phyloP scores from a whole-genome alignment of 1,139 yeast species.

The Debaryomyces sp. region DNA sequence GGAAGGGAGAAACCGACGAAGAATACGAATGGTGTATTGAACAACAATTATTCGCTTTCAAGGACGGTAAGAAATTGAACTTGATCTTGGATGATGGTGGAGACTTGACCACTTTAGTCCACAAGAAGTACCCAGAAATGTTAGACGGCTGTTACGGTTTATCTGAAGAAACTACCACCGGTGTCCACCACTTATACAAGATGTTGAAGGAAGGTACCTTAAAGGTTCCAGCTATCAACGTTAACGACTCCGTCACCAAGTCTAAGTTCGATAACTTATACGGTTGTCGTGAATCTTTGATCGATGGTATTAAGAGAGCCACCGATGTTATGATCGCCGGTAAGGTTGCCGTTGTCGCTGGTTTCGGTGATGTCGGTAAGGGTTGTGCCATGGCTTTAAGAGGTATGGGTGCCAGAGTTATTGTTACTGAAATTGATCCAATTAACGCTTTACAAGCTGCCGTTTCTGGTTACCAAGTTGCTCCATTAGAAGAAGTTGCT shows the following conservation, averaged over 20 bases:
- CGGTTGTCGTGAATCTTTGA: slow-evolving; percentile 99
- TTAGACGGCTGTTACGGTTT: slow-evolving; percentile 93
- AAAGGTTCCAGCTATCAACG: slow-evolving; percentile 99
- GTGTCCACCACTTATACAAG: slow-evolving; percentile 99
- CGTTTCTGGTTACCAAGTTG: slow-evolving; percentile 98
- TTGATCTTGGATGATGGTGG: slow-evolving; percentile 99
- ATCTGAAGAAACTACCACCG: slow-evolving; percentile 99
- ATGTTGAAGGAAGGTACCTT: slow-evolving; percentile 87
- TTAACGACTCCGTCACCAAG: slow-evolving; percentile 98
- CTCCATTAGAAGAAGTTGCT: slow-evolving; percentile 95
- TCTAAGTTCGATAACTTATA: slow-evolving; percentile 99
- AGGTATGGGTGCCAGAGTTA: slow-evolving; percentile 99
- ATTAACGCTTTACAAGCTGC: slow-evolving; percentile 99
- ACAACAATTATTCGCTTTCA: slow-evolving; percentile 98
- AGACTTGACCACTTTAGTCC: slow-evolving; percentile 95
- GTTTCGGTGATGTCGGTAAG: slow-evolving; percentile 99
- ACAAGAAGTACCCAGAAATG: slow-evolving; percentile 98
- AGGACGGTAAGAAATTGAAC: slow-evolving; percentile 94
- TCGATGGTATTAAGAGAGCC: slow-evolving; percentile 99
- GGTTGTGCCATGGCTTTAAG: slow-evolving; percentile 99
- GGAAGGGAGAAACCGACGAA: slow-evolving; percentile 99
- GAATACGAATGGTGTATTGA: slow-evolving; percentile 99
- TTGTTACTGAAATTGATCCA: slow-evolving; percentile 97
- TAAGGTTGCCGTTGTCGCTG: slow-evolving; percentile 98
- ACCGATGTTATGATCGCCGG: slow-evolving; percentile 99